These are phyloP conservation scores for Syzygium malaccense DNA, from an alignment of 441 rosid species.

Conservation along the genomic window DNA sequence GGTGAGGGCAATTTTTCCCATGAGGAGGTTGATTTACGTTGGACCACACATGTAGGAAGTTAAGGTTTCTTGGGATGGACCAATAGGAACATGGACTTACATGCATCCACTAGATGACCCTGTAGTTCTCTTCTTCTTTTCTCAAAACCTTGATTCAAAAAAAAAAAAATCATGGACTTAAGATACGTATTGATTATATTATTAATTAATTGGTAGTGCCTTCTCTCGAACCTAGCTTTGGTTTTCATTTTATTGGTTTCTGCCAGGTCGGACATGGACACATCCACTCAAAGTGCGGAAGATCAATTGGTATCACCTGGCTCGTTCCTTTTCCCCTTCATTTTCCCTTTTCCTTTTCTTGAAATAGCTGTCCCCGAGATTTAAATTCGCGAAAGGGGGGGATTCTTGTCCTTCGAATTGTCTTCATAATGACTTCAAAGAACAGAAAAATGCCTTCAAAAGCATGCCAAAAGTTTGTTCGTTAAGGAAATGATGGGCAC, in stretches of 20 bases:
- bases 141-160: background rate
- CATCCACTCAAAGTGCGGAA: background rate
- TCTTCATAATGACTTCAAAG: background rate
- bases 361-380: background rate
- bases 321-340: background rate
- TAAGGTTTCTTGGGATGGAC: background rate
- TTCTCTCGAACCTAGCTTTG: background rate
- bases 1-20: background rate
- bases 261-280: background rate
- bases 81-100: background rate
- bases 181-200: background rate
- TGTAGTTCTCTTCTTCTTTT: background rate
- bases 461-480: background rate
- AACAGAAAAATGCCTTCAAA: background rate
- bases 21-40: background rate
- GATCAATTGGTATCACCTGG: background rate
- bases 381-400: background rate
- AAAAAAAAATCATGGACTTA: background rate
- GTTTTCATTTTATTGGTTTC: background rate
- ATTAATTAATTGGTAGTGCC: background rate
- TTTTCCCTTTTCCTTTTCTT: background rate
- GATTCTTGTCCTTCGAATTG: background rate
- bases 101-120: background rate
- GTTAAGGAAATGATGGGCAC: background rate
- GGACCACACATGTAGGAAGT: background rate